These are phyloP conservation scores for Pythium monospermum DNA, from an alignment of 352 stramenopile genomes.

Conservation along the genomic window DNA sequence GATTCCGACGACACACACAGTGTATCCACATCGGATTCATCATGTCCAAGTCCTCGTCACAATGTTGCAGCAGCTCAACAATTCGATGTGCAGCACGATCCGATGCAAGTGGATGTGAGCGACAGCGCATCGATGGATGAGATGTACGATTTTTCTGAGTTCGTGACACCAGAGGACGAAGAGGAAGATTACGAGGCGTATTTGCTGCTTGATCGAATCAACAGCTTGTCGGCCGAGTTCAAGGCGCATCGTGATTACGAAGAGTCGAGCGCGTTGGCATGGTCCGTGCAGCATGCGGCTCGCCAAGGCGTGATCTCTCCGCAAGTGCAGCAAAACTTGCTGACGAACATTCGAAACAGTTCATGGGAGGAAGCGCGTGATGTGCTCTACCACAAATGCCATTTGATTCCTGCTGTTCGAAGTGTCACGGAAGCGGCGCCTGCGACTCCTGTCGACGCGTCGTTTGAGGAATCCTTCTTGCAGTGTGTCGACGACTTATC, in stretches of 20 bases:
- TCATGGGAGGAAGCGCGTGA: conserved; percentile 64
- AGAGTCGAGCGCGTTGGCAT: conserved; percentile 59
- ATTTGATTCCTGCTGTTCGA: conserved; percentile 66
- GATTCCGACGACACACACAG: conserved; percentile 74
- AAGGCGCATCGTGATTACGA: conserved; percentile 62
- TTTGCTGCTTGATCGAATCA: conserved; percentile 64
- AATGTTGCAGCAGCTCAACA: conserved; percentile 24
- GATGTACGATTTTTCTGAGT: conserved; percentile 45
- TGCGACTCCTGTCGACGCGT: conserved; percentile 28
- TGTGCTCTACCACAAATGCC: conserved; percentile 80
- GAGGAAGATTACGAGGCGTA: conserved; percentile 64
- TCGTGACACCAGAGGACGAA: conserved; percentile 42
- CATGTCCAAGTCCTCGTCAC: conserved; percentile 60
- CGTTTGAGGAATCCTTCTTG: conserved; percentile 40
- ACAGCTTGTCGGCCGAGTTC: conserved; percentile 58
- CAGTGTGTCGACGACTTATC: conserved; percentile 50
- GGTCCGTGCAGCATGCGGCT: conserved; percentile 68
- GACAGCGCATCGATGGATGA: conserved; percentile 28
- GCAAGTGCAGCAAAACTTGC: conserved; percentile 66
- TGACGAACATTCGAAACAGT: conserved; percentile 50
- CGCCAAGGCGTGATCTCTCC: conserved; percentile 52
- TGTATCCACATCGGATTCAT: conserved; percentile 68
- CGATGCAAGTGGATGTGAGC: conserved; percentile 6
- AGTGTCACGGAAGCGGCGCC: conserved; percentile 46
- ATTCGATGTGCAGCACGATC: conserved; percentile 27